phyloP scores from a whole-genome alignment of 306 rosid genomes.

The Sphenostylis stenocarpa region DNA sequence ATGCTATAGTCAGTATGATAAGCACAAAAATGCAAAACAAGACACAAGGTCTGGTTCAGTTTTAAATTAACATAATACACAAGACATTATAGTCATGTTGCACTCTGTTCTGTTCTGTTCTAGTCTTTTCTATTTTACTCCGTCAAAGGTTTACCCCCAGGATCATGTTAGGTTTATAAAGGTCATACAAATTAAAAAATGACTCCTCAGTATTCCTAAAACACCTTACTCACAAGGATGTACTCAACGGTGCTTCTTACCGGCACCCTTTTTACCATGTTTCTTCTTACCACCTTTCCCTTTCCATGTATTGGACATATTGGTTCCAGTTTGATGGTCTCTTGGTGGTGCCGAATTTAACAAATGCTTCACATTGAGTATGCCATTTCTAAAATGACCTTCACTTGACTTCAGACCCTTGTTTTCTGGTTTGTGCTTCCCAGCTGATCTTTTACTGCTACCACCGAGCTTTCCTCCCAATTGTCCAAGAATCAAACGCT shows the following conservation, averaged over 20 bases:
- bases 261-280: constrained; percentile 46
- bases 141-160: neutral
- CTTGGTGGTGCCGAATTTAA: constrained; percentile 47
- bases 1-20: neutral
- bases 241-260: constrained; percentile 34
- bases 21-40: neutral
- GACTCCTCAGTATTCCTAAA: neutral
- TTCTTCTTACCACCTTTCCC: constrained; percentile 43
- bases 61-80: neutral
- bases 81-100: neutral
- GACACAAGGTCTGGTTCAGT: neutral
- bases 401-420: constrained; percentile 56
- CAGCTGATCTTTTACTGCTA: constrained; percentile 43
- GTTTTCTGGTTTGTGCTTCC: constrained; percentile 58
- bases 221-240: neutral
- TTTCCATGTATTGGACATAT: constrained; percentile 27
- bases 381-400: constrained; percentile 76
- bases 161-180: neutral
- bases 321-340: constrained; percentile 25
- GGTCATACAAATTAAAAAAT: constrained; percentile 8
- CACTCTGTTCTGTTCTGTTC: neutral
- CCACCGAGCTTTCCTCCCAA: constrained; percentile 50
- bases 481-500: constrained; percentile 55
- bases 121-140: neutral
- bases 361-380: constrained; percentile 70